Conservation (phyloP, 768 basidiomycete species). For the Termitomyces heimii region DNA sequence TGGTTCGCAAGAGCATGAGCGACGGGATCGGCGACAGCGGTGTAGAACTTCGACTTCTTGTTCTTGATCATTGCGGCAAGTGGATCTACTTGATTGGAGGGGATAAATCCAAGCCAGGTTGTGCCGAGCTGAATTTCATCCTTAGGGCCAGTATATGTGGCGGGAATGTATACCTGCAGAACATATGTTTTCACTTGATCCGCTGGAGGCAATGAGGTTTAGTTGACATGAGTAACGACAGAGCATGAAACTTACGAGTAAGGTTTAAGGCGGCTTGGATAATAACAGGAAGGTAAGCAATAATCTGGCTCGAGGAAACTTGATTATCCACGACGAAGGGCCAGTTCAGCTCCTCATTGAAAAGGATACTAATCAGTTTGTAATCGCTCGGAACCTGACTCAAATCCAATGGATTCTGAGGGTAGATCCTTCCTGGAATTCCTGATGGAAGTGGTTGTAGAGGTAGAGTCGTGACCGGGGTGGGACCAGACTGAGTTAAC, state of each 20-base stretch:
- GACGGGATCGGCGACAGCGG: slow-evolving; percentile 34
- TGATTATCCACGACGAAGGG: slow-evolving; percentile 50
- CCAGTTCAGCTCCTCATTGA: slow-evolving; percentile 61
- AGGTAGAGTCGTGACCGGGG: slow-evolving; percentile 19
- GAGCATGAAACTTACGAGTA: slow-evolving; percentile 19
- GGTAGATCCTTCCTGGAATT: slow-evolving; percentile 58
- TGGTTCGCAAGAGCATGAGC: slow-evolving; percentile 54
- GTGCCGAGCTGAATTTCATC: slow-evolving; percentile 57
- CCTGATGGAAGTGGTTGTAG: slow-evolving; percentile 45
- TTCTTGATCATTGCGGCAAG: slow-evolving; percentile 65
- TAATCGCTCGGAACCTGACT: slow-evolving; percentile 27
- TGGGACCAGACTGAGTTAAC: slow-evolving; percentile 7
- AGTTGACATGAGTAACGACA: neutral
- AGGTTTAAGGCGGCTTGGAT: slow-evolving; percentile 27
- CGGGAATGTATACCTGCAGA: slow-evolving; percentile 66
- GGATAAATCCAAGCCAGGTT: slow-evolving; percentile 68
- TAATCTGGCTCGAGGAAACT: slow-evolving; percentile 69
- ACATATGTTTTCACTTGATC: slow-evolving; percentile 40
- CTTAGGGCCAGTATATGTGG: slow-evolving; percentile 37
- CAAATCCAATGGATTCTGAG: slow-evolving; percentile 24
- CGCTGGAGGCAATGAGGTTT: slow-evolving; percentile 15
- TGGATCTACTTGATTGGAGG: slow-evolving; percentile 40
- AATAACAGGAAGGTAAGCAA: slow-evolving; percentile 57
- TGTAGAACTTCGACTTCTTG: slow-evolving; percentile 61
- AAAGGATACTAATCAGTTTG: slow-evolving; percentile 58